Evolutionary conservation across 805 yeast genomes (phyloP).

Genomic region (Pichia cabralensis): DNA sequence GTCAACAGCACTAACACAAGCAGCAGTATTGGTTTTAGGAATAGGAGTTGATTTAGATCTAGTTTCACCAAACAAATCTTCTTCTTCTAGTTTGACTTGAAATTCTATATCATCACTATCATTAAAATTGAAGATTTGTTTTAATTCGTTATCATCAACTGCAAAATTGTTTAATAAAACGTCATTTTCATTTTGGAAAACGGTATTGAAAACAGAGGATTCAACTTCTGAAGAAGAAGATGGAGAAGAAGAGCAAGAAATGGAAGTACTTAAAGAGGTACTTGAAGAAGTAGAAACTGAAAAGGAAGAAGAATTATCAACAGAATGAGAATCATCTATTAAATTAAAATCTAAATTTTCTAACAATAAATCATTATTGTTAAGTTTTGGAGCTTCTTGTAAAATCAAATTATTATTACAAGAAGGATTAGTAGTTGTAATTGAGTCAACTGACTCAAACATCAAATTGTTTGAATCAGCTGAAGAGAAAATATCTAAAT

Average conservation of each 20-base stretch:
- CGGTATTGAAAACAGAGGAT: conserved; percentile 41
- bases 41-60: conserved; percentile 10
- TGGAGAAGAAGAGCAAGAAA: not conserved
- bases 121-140: conserved; percentile 2
- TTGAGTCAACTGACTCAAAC: no score
- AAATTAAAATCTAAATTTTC: conserved; percentile 6
- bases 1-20: no score
- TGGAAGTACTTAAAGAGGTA: conserved; percentile 43
- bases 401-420: conserved; percentile 1
- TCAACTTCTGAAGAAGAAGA: conserved; percentile 26
- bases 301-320: conserved; percentile 14
- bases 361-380: conserved; percentile 5
- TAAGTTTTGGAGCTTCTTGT: conserved; percentile 5
- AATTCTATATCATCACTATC: not conserved
- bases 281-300: conserved; percentile 43
- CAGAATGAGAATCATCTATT: not conserved
- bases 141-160: conserved; percentile 7
- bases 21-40: no score
- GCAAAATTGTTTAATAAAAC: conserved; percentile 37
- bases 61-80: conserved; percentile 1
- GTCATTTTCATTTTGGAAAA: conserved; percentile 43
- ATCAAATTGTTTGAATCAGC: no score
- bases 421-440: not conserved
- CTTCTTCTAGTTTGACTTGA: not conserved
- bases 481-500: no score